Percentiles rank a stretch among this genome's conserved stretches.
Evolutionary conservation across 2,329 filamentous ascomycete species (phyloP).

Genomic region (Didymella keratinophila): DNA sequence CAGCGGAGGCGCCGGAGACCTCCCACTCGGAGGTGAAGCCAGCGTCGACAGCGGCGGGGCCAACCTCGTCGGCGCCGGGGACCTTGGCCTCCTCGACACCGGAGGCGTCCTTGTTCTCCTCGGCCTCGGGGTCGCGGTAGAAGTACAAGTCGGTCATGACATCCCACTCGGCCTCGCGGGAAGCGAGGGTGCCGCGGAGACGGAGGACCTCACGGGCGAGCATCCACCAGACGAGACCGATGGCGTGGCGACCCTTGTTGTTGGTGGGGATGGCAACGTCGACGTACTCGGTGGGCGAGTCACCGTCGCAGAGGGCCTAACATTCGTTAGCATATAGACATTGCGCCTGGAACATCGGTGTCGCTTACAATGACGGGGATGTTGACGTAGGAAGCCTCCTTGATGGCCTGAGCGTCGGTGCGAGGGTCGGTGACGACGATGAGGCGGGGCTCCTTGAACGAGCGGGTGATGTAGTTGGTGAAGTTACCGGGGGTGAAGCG

Average conservation of each 20-base stretch:
- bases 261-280: slow-evolving; percentile 99
- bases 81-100: slow-evolving; percentile 86
- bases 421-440: slow-evolving; percentile 99
- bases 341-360: not conserved
- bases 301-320: slow-evolving; percentile 91
- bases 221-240: slow-evolving; percentile 99
- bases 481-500: slow-evolving; percentile 99
- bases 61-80: slow-evolving; percentile 84
- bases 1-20: slow-evolving; percentile 69
- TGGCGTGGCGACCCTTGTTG: slow-evolving; percentile 99
- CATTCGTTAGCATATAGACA: not conserved
- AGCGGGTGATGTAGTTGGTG: slow-evolving; percentile 99
- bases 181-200: slow-evolving; percentile 94
- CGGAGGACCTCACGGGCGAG: slow-evolving; percentile 99
- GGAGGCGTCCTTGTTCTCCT: slow-evolving; percentile 94
- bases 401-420: slow-evolving; percentile 99
- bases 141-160: slow-evolving; percentile 99
- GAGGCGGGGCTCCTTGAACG: slow-evolving; percentile 99
- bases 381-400: slow-evolving; percentile 99
- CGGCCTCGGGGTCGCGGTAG: slow-evolving; percentile 99
- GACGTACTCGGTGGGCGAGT: slow-evolving; percentile 99
- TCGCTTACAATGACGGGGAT: slow-evolving; percentile 83
- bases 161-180: slow-evolving; percentile 97
- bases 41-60: slow-evolving; percentile 76
- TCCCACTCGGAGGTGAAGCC: slow-evolving; percentile 90